phyloP scores from a whole-genome alignment of 2,329 filamentous ascomycete species.

The Penicillium sp. region DNA sequence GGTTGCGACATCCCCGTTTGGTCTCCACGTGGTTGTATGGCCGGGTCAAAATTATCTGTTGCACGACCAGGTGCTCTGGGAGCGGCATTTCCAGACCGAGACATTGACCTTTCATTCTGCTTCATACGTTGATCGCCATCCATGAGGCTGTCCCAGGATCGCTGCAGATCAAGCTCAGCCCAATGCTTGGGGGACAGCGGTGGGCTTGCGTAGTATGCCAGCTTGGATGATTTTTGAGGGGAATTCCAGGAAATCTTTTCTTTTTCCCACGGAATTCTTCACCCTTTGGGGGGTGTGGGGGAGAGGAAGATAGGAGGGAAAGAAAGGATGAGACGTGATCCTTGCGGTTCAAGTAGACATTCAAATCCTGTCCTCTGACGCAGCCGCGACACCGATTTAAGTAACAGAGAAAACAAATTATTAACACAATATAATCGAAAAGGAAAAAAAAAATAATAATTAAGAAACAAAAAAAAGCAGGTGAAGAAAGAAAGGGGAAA shows the following conservation, averaged over 20 bases:
- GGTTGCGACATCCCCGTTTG: slow-evolving; percentile 37
- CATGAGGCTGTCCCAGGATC: slow-evolving; percentile 63
- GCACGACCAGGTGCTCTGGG: slow-evolving; percentile 52
- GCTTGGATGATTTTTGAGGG: slow-evolving; percentile 49
- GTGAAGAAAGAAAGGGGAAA: background rate
- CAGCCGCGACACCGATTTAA: slow-evolving; percentile 10
- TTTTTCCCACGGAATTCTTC: background rate
- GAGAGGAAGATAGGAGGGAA: background rate
- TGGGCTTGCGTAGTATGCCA: slow-evolving; percentile 64
- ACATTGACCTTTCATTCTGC: slow-evolving; percentile 68
- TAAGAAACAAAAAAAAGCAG: background rate
- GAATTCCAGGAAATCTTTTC: background rate
- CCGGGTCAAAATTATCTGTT: slow-evolving; percentile 45
- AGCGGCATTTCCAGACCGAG: slow-evolving; percentile 44
- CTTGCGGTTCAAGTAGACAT: slow-evolving; percentile 12
- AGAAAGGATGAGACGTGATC: slow-evolving; percentile 4
- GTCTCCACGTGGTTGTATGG: slow-evolving; percentile 38
- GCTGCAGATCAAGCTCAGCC: slow-evolving; percentile 57
- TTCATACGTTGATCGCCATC: slow-evolving; percentile 74
- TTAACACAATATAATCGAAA: slow-evolving; percentile 2
- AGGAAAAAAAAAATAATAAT: background rate
- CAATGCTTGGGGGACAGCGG: slow-evolving; percentile 66
- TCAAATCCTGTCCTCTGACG: slow-evolving; percentile 11
- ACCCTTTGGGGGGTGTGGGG: background rate
- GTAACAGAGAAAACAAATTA: background rate